Evolutionary conservation across 2,329 filamentous ascomycete species (phyloP).

Genomic region (Pezicula rhizophila): DNA sequence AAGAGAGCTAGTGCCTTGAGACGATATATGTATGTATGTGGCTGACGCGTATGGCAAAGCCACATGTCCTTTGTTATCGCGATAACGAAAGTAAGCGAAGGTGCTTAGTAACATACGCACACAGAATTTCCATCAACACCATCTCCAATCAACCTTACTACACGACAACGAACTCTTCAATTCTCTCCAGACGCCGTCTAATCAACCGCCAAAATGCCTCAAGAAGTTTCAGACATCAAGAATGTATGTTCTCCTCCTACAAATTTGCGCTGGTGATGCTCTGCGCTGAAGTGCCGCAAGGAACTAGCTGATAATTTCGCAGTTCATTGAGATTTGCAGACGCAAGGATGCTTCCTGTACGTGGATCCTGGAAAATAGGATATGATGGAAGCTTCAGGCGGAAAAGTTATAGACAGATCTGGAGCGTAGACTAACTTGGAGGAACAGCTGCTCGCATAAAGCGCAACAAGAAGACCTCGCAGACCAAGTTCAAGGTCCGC

Average conservation of each 20-base stretch:
- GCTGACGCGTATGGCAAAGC: constrained; percentile 1
- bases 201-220: constrained; percentile 79
- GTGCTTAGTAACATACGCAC: constrained; percentile 11
- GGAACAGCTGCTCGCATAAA: constrained; percentile 78
- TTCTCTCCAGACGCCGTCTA: constrained; percentile 13
- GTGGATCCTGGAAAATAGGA: constrained; percentile 35
- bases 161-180: constrained; percentile 11
- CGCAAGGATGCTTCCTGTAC: constrained; percentile 99
- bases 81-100: constrained; percentile 5
- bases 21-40: too few species aligned
- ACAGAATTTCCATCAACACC: constrained; percentile 5
- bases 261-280: background rate
- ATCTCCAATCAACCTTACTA: constrained; percentile 4
- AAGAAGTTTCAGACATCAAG: constrained; percentile 98
- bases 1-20: too few species aligned
- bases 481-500: constrained; percentile 99
- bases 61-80: constrained; percentile 8
- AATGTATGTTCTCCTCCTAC: constrained; percentile 42
- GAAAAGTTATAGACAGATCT: background rate
- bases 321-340: constrained; percentile 99
- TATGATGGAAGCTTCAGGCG: background rate
- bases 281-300: background rate
- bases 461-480: constrained; percentile 84
- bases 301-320: constrained; percentile 14
- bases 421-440: constrained; percentile 11